Conservation (phyloP, 768 basidiomycete species). For the Amanita brunnescens region DNA sequence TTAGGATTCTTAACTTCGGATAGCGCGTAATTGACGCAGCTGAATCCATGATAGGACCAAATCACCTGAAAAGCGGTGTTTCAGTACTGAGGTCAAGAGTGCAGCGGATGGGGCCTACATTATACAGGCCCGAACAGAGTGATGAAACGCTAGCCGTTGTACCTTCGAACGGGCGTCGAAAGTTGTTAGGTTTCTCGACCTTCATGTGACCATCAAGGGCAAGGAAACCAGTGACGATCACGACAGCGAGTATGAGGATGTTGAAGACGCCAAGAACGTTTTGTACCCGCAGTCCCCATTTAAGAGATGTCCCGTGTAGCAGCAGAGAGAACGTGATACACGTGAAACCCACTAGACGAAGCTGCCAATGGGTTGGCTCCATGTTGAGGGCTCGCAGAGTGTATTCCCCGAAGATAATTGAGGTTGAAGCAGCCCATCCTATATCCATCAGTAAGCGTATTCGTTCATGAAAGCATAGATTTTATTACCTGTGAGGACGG, state of each 20-base stretch:
- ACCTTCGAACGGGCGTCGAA: not conserved
- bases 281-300: conserved; percentile 49
- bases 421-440: conserved; percentile 28
- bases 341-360: conserved; percentile 26
- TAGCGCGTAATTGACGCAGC: conserved; percentile 60
- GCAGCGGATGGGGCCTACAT: conserved; percentile 16
- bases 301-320: conserved; percentile 35
- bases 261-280: conserved; percentile 56
- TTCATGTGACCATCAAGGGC: not conserved
- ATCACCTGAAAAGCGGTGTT: not conserved
- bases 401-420: too few species aligned
- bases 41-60: conserved; percentile 48
- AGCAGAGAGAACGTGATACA: conserved; percentile 28
- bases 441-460: not conserved
- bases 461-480: not conserved
- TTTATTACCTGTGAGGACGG: conserved; percentile 33
- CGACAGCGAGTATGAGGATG: conserved; percentile 33
- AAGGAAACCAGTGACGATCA: conserved; percentile 32
- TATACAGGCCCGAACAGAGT: conserved; percentile 45
- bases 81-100: not conserved
- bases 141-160: conserved; percentile 30
- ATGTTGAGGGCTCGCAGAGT: conserved; percentile 32
- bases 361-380: conserved; percentile 20
- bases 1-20: conserved; percentile 55
- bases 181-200: too few species aligned